A percentile compares a stretch with the other conserved stretches of the same genome.
phyloP scores from a whole-genome alignment of 2,329 filamentous ascomycete genomes.

The Oidium heveae region DNA sequence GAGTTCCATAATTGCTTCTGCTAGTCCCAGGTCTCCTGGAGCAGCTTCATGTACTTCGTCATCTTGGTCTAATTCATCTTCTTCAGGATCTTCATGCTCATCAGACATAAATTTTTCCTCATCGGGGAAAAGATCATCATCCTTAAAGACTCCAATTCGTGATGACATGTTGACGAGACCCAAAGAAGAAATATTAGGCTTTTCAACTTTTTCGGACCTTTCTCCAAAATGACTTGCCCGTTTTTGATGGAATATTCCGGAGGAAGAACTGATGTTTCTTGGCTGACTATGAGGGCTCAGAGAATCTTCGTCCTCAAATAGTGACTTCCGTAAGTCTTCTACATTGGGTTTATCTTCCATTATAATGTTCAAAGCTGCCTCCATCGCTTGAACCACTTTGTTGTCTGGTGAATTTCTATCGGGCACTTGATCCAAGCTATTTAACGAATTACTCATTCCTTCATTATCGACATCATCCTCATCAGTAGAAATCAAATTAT shows the following conservation, averaged over 20 bases:
- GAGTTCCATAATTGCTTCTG: slow-evolving; percentile 76
- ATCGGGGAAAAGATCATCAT: slow-evolving; percentile 81
- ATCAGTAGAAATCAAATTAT: slow-evolving; percentile 48
- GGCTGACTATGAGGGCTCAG: slow-evolving; percentile 15
- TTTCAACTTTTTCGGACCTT: slow-evolving; percentile 26
- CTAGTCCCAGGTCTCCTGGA: slow-evolving; percentile 75
- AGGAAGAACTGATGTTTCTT: slow-evolving; percentile 28
- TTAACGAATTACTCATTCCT: slow-evolving; percentile 40
- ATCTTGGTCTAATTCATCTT: slow-evolving; percentile 32
- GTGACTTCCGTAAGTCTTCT: slow-evolving; percentile 37
- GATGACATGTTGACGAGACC: slow-evolving; percentile 74
- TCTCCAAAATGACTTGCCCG: slow-evolving; percentile 20
- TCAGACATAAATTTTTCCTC: slow-evolving; percentile 69
- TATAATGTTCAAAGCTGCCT: slow-evolving; percentile 75
- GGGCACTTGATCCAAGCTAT: slow-evolving; percentile 55
- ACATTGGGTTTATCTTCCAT: slow-evolving; percentile 54
- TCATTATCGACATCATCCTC: slow-evolving; percentile 39
- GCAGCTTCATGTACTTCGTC: slow-evolving; percentile 86
- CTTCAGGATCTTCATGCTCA: slow-evolving; percentile 48
- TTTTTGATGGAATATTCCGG: slow-evolving; percentile 33
- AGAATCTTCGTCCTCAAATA: slow-evolving; percentile 31
- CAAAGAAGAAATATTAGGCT: slow-evolving; percentile 72
- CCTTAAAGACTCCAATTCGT: slow-evolving; percentile 74
- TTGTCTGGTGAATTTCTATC: slow-evolving; percentile 37
- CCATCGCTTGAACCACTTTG: slow-evolving; percentile 74